Evolutionary conservation across 2,329 filamentous ascomycete genomes (phyloP).

Genomic region (Beauveria medogensis): DNA sequence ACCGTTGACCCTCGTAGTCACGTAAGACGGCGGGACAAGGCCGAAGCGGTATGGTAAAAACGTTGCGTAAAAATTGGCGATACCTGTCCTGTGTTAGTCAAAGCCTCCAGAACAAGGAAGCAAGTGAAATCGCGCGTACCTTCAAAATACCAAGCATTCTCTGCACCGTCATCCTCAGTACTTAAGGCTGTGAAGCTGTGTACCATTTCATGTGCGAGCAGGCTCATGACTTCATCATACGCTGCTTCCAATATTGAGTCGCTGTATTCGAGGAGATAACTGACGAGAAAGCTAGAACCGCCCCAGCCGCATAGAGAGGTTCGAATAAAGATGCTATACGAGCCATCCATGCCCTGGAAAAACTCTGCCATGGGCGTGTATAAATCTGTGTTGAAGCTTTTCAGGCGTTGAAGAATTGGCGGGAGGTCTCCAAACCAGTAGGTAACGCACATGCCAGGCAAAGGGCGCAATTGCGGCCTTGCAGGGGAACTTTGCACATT

Average conservation of each 20-base stretch:
- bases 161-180: conserved; percentile 10
- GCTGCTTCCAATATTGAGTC: background rate
- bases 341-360: conserved; percentile 4
- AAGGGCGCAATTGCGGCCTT: background rate
- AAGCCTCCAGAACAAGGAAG: too few relatives aligned
- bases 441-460: conserved; percentile 3
- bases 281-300: conserved; percentile 10
- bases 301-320: conserved; percentile 10
- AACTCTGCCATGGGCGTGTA: conserved; percentile 11
- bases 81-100: background rate
- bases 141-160: conserved; percentile 14
- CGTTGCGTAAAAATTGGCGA: conserved; percentile 12
- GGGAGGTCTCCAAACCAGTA: conserved; percentile 15
- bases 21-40: conserved; percentile 10
- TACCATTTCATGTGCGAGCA: conserved; percentile 15
- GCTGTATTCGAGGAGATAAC: conserved; percentile 14
- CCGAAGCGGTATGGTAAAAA: conserved; percentile 14
- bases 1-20: conserved; percentile 9
- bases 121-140: background rate
- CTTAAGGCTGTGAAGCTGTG: conserved; percentile 12
- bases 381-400: conserved; percentile 12
- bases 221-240: conserved; percentile 4
- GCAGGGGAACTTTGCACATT: conserved; percentile 10
- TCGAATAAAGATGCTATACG: conserved; percentile 14
- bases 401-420: conserved; percentile 9